Evolutionary conservation across 2,329 filamentous ascomycete genomes (phyloP).

Genomic region (Teratosphaeriaceae sp.): DNA sequence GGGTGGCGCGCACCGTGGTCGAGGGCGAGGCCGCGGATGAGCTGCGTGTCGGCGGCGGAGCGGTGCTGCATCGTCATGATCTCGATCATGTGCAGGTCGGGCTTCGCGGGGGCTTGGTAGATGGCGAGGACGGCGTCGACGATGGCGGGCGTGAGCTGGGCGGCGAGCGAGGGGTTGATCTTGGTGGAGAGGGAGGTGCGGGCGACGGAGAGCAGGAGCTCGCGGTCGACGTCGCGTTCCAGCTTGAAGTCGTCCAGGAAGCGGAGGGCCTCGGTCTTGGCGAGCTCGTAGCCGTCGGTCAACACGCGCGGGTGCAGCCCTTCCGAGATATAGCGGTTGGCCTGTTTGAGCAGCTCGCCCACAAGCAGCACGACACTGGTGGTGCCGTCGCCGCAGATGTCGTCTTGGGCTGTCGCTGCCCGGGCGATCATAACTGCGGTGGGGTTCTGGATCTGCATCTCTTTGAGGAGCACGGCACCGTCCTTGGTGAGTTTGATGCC

Average conservation of each 20-base stretch:
- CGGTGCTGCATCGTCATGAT: slow-evolving; percentile 99
- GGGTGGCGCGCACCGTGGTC: slow-evolving; percentile 96
- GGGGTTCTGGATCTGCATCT: slow-evolving; percentile 95
- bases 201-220: slow-evolving; percentile 87
- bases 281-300: slow-evolving; percentile 95
- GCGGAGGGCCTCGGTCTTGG: slow-evolving; percentile 86
- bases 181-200: slow-evolving; percentile 94
- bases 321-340: slow-evolving; percentile 90
- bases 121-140: slow-evolving; percentile 95
- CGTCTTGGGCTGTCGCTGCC: slow-evolving; percentile 94
- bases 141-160: slow-evolving; percentile 88
- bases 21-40: slow-evolving; percentile 85
- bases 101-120: slow-evolving; percentile 81
- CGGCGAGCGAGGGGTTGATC: slow-evolving; percentile 79
- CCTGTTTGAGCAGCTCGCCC: slow-evolving; percentile 95
- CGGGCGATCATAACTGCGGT: slow-evolving; percentile 78
- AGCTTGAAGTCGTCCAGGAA: slow-evolving; percentile 96
- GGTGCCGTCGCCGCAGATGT: slow-evolving; percentile 96
- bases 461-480: slow-evolving; percentile 74
- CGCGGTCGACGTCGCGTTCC: slow-evolving; percentile 77
- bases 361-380: slow-evolving; percentile 94
- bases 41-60: slow-evolving; percentile 88
- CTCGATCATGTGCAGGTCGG: slow-evolving; percentile 97
- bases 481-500: slow-evolving; percentile 98
- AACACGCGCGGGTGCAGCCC: slow-evolving; percentile 96